A percentile compares a stretch with the other conserved stretches of the same genome.
Evolutionary conservation across 768 basidiomycete species (phyloP).

Genomic region (Fomitopsis pulvina): DNA sequence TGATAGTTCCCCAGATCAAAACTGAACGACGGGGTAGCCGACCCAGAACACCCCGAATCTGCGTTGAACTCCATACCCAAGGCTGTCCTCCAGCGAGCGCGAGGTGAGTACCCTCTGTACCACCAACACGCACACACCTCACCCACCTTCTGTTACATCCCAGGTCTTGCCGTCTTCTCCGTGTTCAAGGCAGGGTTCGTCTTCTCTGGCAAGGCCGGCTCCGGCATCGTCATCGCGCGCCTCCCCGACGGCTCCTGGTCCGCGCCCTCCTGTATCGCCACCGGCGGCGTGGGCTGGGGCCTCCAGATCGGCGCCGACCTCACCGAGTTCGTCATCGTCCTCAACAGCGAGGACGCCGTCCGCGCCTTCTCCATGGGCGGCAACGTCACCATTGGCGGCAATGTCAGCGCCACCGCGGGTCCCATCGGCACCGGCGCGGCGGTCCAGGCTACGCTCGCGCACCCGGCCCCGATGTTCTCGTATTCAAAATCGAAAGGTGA

Average conservation of each 20-base stretch:
- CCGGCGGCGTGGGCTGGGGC: constrained; percentile 91
- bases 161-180: constrained; percentile 92
- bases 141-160: neutral
- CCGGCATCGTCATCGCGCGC: constrained; percentile 87
- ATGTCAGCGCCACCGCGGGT: constrained; percentile 78
- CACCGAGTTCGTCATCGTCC: constrained; percentile 93
- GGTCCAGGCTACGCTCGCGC: constrained; percentile 79
- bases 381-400: constrained; percentile 93
- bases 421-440: constrained; percentile 94
- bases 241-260: constrained; percentile 95
- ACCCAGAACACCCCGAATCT: constrained; percentile 80
- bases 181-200: constrained; percentile 92
- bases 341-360: constrained; percentile 95
- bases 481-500: constrained; percentile 93
- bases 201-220: constrained; percentile 92
- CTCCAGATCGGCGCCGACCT: constrained; percentile 95
- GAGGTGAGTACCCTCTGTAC: constrained; percentile 45
- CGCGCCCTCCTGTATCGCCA: constrained; percentile 95
- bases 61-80: constrained; percentile 94
- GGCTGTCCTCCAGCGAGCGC: constrained; percentile 79
- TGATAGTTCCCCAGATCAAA: neutral
- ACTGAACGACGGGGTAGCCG: constrained; percentile 43
- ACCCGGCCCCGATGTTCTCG: constrained; percentile 96
- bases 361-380: constrained; percentile 93
- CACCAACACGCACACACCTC: neutral